These are phyloP conservation scores for Pestalotiopsis sp. DNA, from an alignment of 2,329 filamentous ascomycete species.

Conservation along the genomic window DNA sequence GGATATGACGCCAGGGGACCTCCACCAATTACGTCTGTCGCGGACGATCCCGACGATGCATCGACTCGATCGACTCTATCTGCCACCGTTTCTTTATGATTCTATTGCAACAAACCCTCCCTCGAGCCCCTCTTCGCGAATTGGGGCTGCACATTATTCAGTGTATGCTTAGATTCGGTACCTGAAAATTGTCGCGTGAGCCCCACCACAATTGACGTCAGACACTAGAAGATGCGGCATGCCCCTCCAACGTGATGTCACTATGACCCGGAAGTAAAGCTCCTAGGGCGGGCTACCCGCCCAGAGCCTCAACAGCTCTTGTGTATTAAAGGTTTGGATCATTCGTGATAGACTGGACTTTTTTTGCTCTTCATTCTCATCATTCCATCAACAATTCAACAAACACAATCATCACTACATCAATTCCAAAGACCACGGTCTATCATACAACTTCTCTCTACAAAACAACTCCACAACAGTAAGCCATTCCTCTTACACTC, in stretches of 20 bases:
- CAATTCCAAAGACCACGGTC: background rate
- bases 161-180: background rate
- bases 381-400: background rate
- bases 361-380: background rate
- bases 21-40: conserved; percentile 1
- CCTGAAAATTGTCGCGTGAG: background rate
- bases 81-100: background rate
- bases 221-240: background rate
- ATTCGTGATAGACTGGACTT: background rate
- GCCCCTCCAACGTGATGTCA: conserved; percentile 4
- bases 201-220: conserved; percentile 6
- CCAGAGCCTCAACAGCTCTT: background rate
- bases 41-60: background rate
- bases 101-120: background rate
- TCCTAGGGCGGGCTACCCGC: background rate
- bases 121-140: background rate
- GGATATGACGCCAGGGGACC: background rate
- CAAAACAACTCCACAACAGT: background rate
- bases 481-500: background rate
- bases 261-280: background rate
- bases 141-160: background rate
- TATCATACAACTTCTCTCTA: background rate
- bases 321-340: conserved; percentile 1
- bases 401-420: background rate
- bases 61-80: background rate